Evolutionary conservation across 768 basidiomycete species (phyloP), one percentile per base, ranked within the genome.

Genomic region (Mycena vulgaris): DNA sequence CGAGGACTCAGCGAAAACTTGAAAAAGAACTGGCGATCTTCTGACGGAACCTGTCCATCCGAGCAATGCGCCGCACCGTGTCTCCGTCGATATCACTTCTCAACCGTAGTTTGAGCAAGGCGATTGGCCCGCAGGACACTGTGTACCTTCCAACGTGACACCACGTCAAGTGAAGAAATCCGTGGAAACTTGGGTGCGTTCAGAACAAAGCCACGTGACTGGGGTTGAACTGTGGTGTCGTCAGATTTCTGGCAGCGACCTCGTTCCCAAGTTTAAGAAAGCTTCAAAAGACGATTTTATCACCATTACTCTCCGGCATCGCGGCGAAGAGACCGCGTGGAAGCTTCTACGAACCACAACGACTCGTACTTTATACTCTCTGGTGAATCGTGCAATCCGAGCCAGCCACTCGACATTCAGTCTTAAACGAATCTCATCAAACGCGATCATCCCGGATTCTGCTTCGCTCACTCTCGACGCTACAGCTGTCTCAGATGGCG

Each of bases 331-430:
- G 3, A 68, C 67, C 10, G 59, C 63, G 28, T n/a, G n/a, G n/a
- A n/a, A n/a, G n/a, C n/a, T n/a, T n/a, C n/a, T n/a, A n/a, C n/a
- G n/a, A n/a, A n/a, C 40, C 8, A 72, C 75, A 0, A 61, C 75
- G 10, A 73, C 66, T 56, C 72, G 75, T 30, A 74, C 63, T 0
- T 60, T 79, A 5, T 79, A 78, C 56, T 52, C 59, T 14, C 72
- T 79, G 27, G 78, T 63, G 0, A 70, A 78, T 66, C 78, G 78
- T 2, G 76, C 63, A 16, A 78, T 76, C n/a, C 45, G 45, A 3
- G 77, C 74, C 2, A 59, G 49, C 52, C 74, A 73, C 56, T 68
- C 69, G 0, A 42, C 25, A 3, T 79, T 79, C 48, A 60, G 57
- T 1, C 60, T 76, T 17, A 61, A 69, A 21, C 37, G 63, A 21